Evolutionary conservation across 169 alveolate genomes (phyloP).

Genomic region (Eimeria maxima): DNA sequence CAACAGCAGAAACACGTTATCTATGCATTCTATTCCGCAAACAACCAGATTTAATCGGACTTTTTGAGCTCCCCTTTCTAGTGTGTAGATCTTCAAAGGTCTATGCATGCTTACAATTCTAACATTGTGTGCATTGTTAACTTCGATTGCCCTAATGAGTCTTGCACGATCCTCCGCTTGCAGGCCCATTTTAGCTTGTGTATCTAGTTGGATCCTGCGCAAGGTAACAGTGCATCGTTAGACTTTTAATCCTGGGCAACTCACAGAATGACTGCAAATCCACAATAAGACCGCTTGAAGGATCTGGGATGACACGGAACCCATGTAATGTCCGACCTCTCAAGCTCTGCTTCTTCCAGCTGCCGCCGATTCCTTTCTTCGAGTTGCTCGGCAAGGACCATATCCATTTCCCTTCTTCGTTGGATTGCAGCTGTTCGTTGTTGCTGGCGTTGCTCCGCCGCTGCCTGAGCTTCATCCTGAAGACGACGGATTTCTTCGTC

Average conservation of each 20-base stretch:
- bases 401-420: constrained; percentile 59
- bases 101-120: constrained; percentile 8
- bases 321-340: constrained; percentile 28
- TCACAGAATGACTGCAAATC: neutral
- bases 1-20: neutral
- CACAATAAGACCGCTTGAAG: neutral
- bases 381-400: constrained; percentile 30
- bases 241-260: neutral
- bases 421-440: constrained; percentile 13
- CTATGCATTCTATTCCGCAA: too few relatives aligned
- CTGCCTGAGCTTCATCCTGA: constrained; percentile 47
- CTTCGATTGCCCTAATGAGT: constrained; percentile 11
- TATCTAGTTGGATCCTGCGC: constrained; percentile 32
- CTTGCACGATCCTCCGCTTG: constrained; percentile 61
- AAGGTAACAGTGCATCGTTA: neutral
- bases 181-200: constrained; percentile 48
- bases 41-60: neutral
- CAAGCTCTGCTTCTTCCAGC: constrained; percentile 69
- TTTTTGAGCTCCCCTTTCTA: neutral
- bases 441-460: constrained; percentile 50
- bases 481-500: constrained; percentile 36
- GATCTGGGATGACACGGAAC: neutral
- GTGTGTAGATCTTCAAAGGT: neutral
- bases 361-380: constrained; percentile 2
- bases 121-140: constrained; percentile 30